Conservation (phyloP, 768 basidiomycete species). For the Roridomyces roridus region DNA sequence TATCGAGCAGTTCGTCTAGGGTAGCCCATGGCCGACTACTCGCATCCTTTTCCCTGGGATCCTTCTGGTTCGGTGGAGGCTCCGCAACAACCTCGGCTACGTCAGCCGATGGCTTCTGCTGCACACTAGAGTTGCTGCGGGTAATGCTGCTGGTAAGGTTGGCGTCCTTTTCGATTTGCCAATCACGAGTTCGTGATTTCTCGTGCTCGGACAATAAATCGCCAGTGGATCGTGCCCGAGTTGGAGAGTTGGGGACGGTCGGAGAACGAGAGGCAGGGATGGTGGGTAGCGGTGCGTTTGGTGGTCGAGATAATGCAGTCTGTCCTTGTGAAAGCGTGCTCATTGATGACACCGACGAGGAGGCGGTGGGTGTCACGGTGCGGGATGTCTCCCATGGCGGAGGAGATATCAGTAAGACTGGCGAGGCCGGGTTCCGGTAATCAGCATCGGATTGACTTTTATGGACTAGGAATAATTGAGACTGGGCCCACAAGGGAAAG, state of each 20-base stretch:
- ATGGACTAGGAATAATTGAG: constrained; percentile 30
- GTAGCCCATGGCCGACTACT: constrained; percentile 73
- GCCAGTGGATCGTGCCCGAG: constrained; percentile 60
- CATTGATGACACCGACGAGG: constrained; percentile 44
- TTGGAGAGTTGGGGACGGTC: constrained; percentile 51
- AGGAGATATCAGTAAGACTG: constrained; percentile 56
- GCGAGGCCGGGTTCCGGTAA: constrained; percentile 77
- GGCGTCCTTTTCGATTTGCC: constrained; percentile 26
- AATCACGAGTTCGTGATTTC: constrained; percentile 33
- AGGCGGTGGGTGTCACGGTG: constrained; percentile 58
- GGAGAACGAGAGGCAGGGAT: constrained; percentile 43
- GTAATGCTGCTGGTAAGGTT: constrained; percentile 6
- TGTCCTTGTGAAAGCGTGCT: constrained; percentile 36
- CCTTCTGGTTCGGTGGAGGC: constrained; percentile 35
- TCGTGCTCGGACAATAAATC: constrained; percentile 53
- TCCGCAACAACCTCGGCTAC: constrained; percentile 27
- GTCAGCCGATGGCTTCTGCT: constrained; percentile 17
- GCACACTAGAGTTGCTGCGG: constrained; percentile 22
- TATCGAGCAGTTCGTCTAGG: constrained; percentile 81
- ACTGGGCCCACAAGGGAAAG: not conserved
- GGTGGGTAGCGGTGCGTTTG: constrained; percentile 35
- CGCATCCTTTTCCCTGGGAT: constrained; percentile 56
- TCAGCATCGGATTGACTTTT: constrained; percentile 41
- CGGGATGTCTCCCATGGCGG: constrained; percentile 63
- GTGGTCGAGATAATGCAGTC: constrained; percentile 30